Evolutionary conservation across 495 filamentous ascomycete species (phyloP), one percentile per base, ranked within the genome.

Genomic region (Corynascus novoguineensis): DNA sequence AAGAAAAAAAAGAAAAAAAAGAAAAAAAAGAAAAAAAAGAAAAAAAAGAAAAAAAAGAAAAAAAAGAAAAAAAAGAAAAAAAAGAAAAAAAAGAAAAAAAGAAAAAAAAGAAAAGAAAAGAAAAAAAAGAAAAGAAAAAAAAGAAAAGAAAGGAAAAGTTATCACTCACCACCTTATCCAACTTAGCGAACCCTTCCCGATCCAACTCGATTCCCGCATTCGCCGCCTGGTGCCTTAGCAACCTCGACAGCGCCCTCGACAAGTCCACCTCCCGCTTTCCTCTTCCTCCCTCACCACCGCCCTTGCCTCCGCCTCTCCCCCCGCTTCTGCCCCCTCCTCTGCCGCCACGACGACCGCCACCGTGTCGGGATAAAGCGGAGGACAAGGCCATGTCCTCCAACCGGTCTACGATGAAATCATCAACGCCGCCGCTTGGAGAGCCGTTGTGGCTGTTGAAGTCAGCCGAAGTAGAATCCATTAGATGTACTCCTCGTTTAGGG

Each of bases 221-320:
- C 59, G 82, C 77, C 6, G 95, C 93, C 45, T 85, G 89, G 70
- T 98, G 93, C 22, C 93, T 80, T 17, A 98, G 78, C 0, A 96
- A 73, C 60, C 78, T 82, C 55, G 84, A 88, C 50, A 97, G 68
- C 25, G 89, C 86, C 67, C 90, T 95, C 8, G 90, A 96, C 46
- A 97, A 77, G 31, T 76, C 75, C 9, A 87, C 78, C 40, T 87
- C 81, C 31, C 89, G 73, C 25, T 70, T 67, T 47, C 69, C 60
- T 8, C 56, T 60, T 10, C 69, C 60, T 3, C 67, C 63, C 17
- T 67, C 67, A 2, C 69, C 64, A 24, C 71, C 70, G 15, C 68
- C 40, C 6, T 44, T 21, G 4, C 21, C 21, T 1, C 21, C 21
- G 3, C 21, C 21, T 11, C 40, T 21, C 4, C 68, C 41, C 10